These are phyloP conservation scores for Aspergillus spinulosporus DNA, from an alignment of 2,329 filamentous ascomycete species.

Conservation along the genomic window DNA sequence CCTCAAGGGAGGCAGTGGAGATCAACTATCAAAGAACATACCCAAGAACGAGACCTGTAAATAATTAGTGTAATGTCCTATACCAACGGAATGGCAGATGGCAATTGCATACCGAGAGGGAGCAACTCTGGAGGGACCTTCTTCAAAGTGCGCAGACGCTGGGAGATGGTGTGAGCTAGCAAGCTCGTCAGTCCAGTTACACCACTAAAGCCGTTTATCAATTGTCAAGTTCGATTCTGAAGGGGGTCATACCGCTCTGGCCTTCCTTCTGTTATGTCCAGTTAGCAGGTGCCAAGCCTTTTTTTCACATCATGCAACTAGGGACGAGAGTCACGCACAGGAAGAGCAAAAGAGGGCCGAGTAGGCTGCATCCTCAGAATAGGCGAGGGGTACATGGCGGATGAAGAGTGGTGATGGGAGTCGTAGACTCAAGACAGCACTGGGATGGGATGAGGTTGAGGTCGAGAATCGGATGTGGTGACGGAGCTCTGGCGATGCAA, in stretches of 20 bases:
- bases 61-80: conserved; percentile 27
- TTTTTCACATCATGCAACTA: conserved; percentile 21
- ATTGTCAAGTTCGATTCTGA: conserved; percentile 14
- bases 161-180: conserved; percentile 91
- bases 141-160: conserved; percentile 86
- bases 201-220: not conserved
- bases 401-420: conserved; percentile 15
- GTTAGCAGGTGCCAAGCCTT: conserved; percentile 40
- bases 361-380: conserved; percentile 63
- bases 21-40: conserved; percentile 53
- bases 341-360: conserved; percentile 58
- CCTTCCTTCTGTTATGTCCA: conserved; percentile 58
- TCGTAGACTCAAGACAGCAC: conserved; percentile 19
- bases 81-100: conserved; percentile 4
- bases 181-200: conserved; percentile 26
- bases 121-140: conserved; percentile 91
- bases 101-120: conserved; percentile 73
- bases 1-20: conserved; percentile 15
- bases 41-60: conserved; percentile 76
- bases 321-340: conserved; percentile 57
- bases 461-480: conserved; percentile 22
- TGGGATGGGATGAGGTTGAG: conserved; percentile 7
- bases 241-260: conserved; percentile 57
- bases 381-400: conserved; percentile 66
- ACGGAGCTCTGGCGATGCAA: conserved; percentile 19